Evolutionary conservation across 306 rosid species (phyloP), one percentile per base, ranked within the genome.

Genomic region (Fragaria ananassa): DNA sequence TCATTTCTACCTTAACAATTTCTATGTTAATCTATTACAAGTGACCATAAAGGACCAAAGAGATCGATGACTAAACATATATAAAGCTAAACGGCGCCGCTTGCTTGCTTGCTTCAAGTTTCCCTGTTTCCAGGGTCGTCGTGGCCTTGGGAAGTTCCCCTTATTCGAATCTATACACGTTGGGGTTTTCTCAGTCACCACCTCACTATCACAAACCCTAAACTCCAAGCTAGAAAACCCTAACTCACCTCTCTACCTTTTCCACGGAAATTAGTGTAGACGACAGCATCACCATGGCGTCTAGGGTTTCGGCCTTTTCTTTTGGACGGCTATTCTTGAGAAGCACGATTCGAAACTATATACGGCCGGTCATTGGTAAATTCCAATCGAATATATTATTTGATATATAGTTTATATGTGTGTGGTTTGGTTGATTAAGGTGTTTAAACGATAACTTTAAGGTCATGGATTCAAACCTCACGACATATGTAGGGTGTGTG

Each of bases 41-140:
- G 45, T 63, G 68, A 63, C 45, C 68, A 63, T 63, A 63, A 63
- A 63, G 23, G 44, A 63, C 68, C 68, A 63, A n/a, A 63, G 23
- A 31, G 1, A 31, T 13, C 3, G 27, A 57, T 56, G 29, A 31
- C 35, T 31, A 31, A 4, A 5, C 6, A 42, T 42, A 35, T 11
- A 17, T 6, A 35, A 63, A 63, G 68, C 12, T 63, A 18, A 35
- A 35, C 69, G 45, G 46, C 69, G 69, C 23, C 1, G 44, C 44
- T 41, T 41, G 44, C 44, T 41, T 23, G 29, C 66, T 61, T 61
- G 66, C 68, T 31, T 63, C 44, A 31, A 63, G 68, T 34, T 60
- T 63, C 42, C 69, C 46, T 64, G 69, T 34, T 64, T 64, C 69
- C 23, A 1, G 69, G 69, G 69, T 64, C 69, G 23, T 64, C 69